Conservation (phyloP, 106 monocot genomes). For the Allium cepa region DNA sequence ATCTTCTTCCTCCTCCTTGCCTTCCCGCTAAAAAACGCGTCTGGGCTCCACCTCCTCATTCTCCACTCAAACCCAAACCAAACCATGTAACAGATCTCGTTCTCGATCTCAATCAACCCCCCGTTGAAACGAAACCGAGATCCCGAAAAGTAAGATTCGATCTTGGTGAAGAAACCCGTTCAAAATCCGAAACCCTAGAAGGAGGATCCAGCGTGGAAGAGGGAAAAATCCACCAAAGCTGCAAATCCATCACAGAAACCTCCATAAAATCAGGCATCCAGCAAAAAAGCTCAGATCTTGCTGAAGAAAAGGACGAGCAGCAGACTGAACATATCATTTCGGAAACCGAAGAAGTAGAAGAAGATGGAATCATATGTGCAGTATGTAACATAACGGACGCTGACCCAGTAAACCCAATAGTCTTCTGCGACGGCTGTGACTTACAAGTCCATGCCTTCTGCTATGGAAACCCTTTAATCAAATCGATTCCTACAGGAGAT, state of each 20-base stretch:
- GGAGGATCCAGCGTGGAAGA: neutral
- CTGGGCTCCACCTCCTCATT: conserved; percentile 30
- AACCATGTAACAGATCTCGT: neutral
- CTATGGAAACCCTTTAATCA: conserved; percentile 72
- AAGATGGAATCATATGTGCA: conserved; percentile 70
- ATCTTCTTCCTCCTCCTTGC: conserved; percentile 9
- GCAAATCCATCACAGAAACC: too few relatives aligned
- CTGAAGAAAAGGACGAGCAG: too few relatives aligned
- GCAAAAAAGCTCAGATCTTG: too few relatives aligned
- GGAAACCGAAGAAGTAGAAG: conserved; percentile 16
- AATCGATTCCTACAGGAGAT: conserved; percentile 64
- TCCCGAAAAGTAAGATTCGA: too few relatives aligned
- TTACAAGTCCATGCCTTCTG: conserved; percentile 81
- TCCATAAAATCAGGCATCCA: too few relatives aligned
- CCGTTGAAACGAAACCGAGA: too few relatives aligned
- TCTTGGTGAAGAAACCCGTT: neutral
- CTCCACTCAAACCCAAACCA: neutral
- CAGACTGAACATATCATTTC: neutral
- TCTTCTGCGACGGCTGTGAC: conserved; percentile 95
- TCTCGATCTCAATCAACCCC: too few relatives aligned
- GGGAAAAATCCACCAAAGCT: neutral
- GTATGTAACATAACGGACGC: conserved; percentile 86
- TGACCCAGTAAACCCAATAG: conserved; percentile 69
- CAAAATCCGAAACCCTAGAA: neutral
- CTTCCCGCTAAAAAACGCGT: conserved; percentile 74